These are phyloP conservation scores for Podaxis sp. DNA, from an alignment of 768 basidiomycete species.

Conservation along the genomic window DNA sequence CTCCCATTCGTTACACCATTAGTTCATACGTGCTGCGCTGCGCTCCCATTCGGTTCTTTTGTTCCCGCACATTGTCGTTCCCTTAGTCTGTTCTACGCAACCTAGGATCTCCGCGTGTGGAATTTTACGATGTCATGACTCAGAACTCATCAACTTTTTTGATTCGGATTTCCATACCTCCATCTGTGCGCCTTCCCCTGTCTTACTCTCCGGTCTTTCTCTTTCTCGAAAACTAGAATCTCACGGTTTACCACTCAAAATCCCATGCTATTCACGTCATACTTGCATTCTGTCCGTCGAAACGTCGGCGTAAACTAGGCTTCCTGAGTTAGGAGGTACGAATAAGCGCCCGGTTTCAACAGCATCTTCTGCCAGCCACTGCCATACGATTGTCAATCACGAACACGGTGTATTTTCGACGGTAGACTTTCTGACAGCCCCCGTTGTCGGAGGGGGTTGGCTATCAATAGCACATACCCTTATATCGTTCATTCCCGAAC, in stretches of 20 bases:
- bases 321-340: background rate
- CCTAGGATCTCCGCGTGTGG: too few species aligned
- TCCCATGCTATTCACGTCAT: background rate
- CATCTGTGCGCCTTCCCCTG: background rate
- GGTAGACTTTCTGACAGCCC: too few species aligned
- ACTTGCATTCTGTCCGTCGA: background rate
- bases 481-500: too few species aligned
- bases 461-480: too few species aligned
- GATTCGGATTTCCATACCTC: background rate
- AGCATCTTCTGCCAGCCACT: too few species aligned
- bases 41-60: too few species aligned
- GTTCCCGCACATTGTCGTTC: too few species aligned
- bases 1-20: constrained; percentile 11
- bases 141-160: background rate
- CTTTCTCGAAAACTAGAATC: background rate
- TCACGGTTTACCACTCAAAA: background rate
- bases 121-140: too few species aligned
- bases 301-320: background rate
- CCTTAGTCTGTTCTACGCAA: too few species aligned
- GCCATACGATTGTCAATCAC: too few species aligned
- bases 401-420: too few species aligned
- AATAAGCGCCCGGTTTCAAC: background rate
- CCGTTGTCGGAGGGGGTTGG: too few species aligned
- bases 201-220: background rate
- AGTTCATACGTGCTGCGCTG: background rate